phyloP scores from a whole-genome alignment of 1,139 yeast genomes.

The Sugiyamaella neomexicana region DNA sequence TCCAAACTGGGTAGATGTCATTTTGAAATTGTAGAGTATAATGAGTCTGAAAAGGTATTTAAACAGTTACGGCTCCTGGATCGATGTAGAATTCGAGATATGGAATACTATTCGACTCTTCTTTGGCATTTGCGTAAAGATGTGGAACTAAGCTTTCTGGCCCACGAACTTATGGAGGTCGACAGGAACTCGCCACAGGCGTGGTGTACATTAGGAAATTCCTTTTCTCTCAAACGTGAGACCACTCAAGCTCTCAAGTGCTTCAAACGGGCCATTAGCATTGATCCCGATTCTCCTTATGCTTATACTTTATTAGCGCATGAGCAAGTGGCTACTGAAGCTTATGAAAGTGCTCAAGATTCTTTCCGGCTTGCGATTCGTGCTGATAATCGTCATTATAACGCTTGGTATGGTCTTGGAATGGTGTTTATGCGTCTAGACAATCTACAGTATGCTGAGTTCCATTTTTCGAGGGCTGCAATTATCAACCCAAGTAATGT shows the following conservation, averaged over 20 bases:
- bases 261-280: conserved; percentile 72
- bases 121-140: conserved; percentile 92
- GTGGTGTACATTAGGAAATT: conserved; percentile 91
- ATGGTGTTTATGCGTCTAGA: conserved; percentile 91
- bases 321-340: conserved; percentile 84
- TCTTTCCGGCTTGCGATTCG: conserved; percentile 78
- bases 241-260: conserved; percentile 90
- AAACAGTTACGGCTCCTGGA: conserved; percentile 63
- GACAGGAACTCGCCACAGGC: conserved; percentile 72
- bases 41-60: conserved; percentile 68
- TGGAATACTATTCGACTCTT: conserved; percentile 88
- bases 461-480: conserved; percentile 84
- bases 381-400: conserved; percentile 81
- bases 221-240: conserved; percentile 79
- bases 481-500: conserved; percentile 88
- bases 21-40: conserved; percentile 85
- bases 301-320: conserved; percentile 95
- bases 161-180: conserved; percentile 75
- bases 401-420: conserved; percentile 95
- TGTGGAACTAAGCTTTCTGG: conserved; percentile 73
- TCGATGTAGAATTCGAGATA: conserved; percentile 79
- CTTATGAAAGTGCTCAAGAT: conserved; percentile 85
- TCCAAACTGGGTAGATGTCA: conserved; percentile 77
- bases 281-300: conserved; percentile 75
- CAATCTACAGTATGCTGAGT: conserved; percentile 77